Evolutionary conservation across 441 rosid genomes (phyloP).

Genomic region (Viola pubescens): DNA sequence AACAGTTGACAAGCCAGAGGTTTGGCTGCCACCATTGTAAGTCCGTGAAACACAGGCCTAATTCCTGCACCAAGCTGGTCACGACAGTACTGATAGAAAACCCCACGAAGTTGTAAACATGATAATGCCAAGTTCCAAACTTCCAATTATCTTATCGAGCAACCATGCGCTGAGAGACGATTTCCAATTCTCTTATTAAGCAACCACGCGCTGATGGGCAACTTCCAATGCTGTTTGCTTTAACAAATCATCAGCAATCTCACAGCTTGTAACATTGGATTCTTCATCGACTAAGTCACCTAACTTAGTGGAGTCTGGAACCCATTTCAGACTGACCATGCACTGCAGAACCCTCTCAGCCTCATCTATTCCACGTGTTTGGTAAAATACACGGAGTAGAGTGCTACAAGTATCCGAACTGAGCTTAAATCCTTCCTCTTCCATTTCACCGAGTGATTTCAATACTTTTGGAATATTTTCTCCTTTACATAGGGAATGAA

Average conservation of each 20-base stretch:
- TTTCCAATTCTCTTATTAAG: not conserved
- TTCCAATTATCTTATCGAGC: slow-evolving; percentile 4
- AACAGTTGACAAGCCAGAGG: not conserved
- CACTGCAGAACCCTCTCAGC: slow-evolving; percentile 46
- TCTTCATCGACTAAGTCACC: slow-evolving; percentile 22
- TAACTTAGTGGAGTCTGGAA: slow-evolving; percentile 36
- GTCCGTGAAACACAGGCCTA: not conserved
- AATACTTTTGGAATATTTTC: slow-evolving; percentile 19
- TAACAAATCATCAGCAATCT: slow-evolving; percentile 11
- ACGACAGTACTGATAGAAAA: not conserved
- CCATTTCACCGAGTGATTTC: slow-evolving; percentile 30
- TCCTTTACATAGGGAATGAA: slow-evolving; percentile 24
- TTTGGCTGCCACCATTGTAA: not conserved
- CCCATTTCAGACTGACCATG: slow-evolving; percentile 42
- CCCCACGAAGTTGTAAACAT: slow-evolving; percentile 2
- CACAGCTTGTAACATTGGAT: slow-evolving; percentile 13
- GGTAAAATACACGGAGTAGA: slow-evolving; percentile 40
- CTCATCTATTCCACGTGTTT: slow-evolving; percentile 33
- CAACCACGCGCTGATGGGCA: slow-evolving; percentile 15
- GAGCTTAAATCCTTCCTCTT: slow-evolving; percentile 35
- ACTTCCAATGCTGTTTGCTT: slow-evolving; percentile 19
- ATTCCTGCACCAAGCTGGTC: slow-evolving; percentile 2
- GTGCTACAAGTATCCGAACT: slow-evolving; percentile 37
- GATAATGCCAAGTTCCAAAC: not conserved
- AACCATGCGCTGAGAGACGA: too few species aligned